Evolutionary conservation across 257 asterid species (phyloP).

Genomic region (Ophiorrhiza pumila): DNA sequence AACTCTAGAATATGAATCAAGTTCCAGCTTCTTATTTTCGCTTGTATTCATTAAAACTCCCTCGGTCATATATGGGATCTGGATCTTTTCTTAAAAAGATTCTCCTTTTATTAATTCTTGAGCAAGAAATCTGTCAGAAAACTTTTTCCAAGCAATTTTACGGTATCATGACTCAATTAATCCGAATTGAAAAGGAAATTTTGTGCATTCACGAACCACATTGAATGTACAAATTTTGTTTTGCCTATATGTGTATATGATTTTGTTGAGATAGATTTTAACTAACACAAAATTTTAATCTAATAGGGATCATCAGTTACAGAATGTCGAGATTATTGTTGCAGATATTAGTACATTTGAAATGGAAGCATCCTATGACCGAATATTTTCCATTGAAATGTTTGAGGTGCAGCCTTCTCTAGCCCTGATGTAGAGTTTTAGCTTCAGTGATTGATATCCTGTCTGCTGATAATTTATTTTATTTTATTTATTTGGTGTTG

Average conservation of each 20-base stretch:
- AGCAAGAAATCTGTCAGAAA: background rate
- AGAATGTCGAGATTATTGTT: conserved; percentile 71
- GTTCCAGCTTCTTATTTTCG: background rate
- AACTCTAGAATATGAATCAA: background rate
- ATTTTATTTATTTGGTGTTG: background rate
- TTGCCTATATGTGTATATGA: too few relatives aligned
- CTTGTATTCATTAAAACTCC: background rate
- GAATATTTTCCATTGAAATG: conserved; percentile 87
- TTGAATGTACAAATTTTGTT: background rate
- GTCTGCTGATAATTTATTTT: conserved; percentile 7
- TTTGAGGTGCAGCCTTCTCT: conserved; percentile 57
- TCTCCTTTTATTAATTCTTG: background rate
- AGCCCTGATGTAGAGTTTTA: background rate
- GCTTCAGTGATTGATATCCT: background rate
- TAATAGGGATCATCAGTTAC: conserved; percentile 56
- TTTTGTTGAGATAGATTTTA: background rate
- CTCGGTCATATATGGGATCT: background rate
- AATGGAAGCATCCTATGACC: conserved; percentile 83
- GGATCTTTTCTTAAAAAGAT: background rate
- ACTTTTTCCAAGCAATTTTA: background rate
- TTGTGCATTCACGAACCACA: background rate
- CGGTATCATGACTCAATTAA: background rate
- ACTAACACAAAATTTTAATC: background rate
- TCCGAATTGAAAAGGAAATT: too few relatives aligned
- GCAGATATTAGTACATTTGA: conserved; percentile 73